A percentile compares a stretch with the other conserved stretches of the same genome.
Evolutionary conservation across 306 rosid genomes (phyloP).

Genomic region (Carpinus viminea): DNA sequence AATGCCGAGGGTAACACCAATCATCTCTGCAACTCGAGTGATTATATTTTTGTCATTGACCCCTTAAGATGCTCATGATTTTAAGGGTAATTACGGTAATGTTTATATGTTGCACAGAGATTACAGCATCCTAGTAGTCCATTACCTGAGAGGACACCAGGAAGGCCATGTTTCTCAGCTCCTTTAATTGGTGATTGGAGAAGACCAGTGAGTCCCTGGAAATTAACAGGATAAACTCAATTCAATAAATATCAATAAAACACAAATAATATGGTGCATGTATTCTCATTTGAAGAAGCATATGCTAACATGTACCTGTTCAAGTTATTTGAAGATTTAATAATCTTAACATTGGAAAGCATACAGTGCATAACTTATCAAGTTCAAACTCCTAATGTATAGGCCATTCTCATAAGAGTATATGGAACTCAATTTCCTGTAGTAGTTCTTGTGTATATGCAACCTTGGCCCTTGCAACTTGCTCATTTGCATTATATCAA

Average conservation of each 20-base stretch:
- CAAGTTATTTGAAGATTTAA: background rate
- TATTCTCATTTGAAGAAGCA: background rate
- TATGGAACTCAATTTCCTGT: background rate
- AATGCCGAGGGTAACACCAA: constrained; percentile 5
- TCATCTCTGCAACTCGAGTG: background rate
- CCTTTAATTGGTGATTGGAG: constrained; percentile 91
- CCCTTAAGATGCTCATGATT: constrained; percentile 8
- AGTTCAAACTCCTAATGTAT: background rate
- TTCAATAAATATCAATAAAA: background rate
- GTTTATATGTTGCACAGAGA: constrained; percentile 1
- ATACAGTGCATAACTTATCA: background rate
- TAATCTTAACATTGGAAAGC: background rate
- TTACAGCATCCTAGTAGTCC: constrained; percentile 18
- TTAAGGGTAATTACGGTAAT: background rate
- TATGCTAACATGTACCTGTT: background rate
- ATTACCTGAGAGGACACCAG: constrained; percentile 90
- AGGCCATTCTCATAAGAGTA: background rate
- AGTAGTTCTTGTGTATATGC: background rate
- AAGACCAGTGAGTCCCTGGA: constrained; percentile 95
- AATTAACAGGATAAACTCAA: constrained; percentile 31
- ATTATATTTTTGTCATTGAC: background rate
- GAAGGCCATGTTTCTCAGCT: constrained; percentile 98
- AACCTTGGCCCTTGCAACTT: background rate
- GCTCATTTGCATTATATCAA: too few relatives aligned
- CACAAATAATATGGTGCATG: background rate